Evolutionary conservation across 2,329 filamentous ascomycete species (phyloP), one percentile per base, ranked within the genome.

Genomic region (Chrysoporthe deuterocubensis): DNA sequence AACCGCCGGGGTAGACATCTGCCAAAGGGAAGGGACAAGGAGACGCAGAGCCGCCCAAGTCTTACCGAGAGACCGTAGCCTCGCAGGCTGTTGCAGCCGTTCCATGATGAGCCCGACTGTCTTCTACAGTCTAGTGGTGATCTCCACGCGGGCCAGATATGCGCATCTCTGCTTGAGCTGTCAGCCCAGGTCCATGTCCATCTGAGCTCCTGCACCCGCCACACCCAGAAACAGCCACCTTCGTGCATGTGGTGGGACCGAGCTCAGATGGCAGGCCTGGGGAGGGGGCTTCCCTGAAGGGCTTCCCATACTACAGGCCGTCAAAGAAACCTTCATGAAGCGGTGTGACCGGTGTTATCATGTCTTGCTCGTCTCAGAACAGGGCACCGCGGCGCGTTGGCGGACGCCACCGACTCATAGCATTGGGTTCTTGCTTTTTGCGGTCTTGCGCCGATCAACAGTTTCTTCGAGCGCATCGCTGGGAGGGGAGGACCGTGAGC

Each of bases 341-440:
- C 48, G 37, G 32, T 50, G 61, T 54, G 11, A 63, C 61, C 48
- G n/a, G 46, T 54, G 26, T 43, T 32, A 21, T n/a, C 14, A 64
- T 64, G 48, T 64, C 26, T 54, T 32, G 50, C 1, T 54, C 21
- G 5, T 32, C 4, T 32, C 40, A 58, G 56, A 60, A 57, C 40
- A 43, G 57, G 13, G 21, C n/a, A 14, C 40, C 40, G 57, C 40
- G 4, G 37, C 26, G 18, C 43, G 11, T 26, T 26, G 52, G 14
- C 32, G 52, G 52, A 37, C 16, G 32, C 34, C 32, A 26, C 52
- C 52, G 32, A 14, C 14, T 26, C 3, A 50, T 50, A 8, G n/a
- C 7, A 26, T 26, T 26, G 26, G 26, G 26, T 26, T 26, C 26
- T 26, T 26, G 2, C 46, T 21, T 50, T 4, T n/a, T 21, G n/a